Evolutionary conservation across 306 rosid species (phyloP).

Genomic region (Notholithocarpus densiflorus): DNA sequence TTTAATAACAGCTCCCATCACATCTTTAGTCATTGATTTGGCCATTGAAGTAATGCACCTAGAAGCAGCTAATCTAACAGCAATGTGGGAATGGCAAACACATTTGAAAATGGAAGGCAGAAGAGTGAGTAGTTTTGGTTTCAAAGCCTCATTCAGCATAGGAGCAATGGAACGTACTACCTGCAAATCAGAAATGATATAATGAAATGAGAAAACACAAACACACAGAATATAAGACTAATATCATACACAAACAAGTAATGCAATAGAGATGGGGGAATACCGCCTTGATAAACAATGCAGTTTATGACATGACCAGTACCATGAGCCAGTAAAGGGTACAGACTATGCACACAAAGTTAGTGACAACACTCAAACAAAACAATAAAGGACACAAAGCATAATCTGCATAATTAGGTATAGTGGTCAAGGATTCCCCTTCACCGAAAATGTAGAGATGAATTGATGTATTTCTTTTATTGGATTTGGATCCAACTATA

Average conservation of each 20-base stretch:
- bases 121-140: conserved; percentile 80
- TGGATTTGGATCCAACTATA: background rate
- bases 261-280: background rate
- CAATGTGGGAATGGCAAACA: conserved; percentile 75
- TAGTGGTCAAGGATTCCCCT: no score
- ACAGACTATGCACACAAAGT: background rate
- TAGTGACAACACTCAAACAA: background rate
- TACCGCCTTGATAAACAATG: background rate
- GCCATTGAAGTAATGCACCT: conserved; percentile 98
- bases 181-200: conserved; percentile 34
- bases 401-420: background rate
- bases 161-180: conserved; percentile 87
- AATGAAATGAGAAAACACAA: background rate
- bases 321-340: background rate
- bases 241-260: background rate
- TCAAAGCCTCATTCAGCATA: conserved; percentile 60
- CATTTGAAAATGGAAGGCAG: conserved; percentile 86
- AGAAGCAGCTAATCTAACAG: conserved; percentile 94
- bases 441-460: no score
- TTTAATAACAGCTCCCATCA: conserved; percentile 83
- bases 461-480: background rate
- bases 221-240: background rate
- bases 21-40: conserved; percentile 70
- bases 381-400: background rate
- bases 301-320: background rate